A percentile compares a stretch with the other conserved stretches of the same genome.
Conservation (phyloP, 257 asterid genomes). For the Solanum infundibuliforme region DNA sequence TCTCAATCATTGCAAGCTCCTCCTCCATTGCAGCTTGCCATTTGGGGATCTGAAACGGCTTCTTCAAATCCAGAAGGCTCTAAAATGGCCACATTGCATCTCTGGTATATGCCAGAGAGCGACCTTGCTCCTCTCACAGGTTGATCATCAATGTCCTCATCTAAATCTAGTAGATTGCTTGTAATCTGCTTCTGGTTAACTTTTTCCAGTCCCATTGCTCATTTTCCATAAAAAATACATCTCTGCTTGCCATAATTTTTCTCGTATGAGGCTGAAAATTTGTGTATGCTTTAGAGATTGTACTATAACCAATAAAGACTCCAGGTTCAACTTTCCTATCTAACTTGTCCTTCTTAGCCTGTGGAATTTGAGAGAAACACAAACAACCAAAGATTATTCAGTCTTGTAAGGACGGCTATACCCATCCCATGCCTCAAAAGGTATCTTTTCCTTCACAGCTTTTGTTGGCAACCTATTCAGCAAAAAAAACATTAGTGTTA, state of each 20-base stretch:
- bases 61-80: too few relatives aligned
- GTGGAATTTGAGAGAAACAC: not conserved
- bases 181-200: not conserved
- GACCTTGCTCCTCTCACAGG: too few relatives aligned
- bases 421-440: not conserved
- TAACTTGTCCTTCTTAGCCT: not conserved
- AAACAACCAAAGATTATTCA: not conserved
- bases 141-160: not conserved
- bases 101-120: too few relatives aligned
- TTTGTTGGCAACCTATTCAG: not conserved
- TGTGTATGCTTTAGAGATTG: not conserved
- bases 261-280: fast-evolving
- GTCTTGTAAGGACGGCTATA: not conserved
- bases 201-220: not conserved
- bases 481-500: too few relatives aligned
- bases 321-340: not conserved
- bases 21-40: too few relatives aligned
- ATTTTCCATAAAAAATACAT: not conserved
- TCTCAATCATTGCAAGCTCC: too few relatives aligned
- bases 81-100: too few relatives aligned
- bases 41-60: too few relatives aligned
- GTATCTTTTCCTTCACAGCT: not conserved
- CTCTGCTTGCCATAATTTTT: not conserved
- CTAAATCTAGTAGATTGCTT: not conserved
- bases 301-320: not conserved